Evolutionary conservation across 129 eudicot species (phyloP).

Genomic region (Ambrosia artemisiifolia): DNA sequence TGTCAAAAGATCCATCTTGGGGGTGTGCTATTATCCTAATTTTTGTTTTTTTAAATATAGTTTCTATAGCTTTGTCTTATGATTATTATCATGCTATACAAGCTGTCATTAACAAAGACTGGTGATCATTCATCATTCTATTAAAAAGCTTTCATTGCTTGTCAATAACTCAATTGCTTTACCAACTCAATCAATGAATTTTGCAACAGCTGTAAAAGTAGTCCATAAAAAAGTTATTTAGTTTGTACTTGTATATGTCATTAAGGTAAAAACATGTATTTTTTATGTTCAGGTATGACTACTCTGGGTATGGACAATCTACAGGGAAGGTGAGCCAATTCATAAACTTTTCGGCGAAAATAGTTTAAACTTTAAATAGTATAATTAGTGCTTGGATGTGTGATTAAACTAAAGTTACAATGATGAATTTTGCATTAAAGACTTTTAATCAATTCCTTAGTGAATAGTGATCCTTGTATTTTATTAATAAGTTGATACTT

Average conservation of each 20-base stretch:
- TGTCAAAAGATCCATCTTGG: no score
- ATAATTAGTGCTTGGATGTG: constrained; percentile 3
- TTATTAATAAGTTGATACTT: constrained; percentile 20
- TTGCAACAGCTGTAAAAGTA: not conserved
- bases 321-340: constrained; percentile 69
- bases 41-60: not conserved
- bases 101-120: not conserved
- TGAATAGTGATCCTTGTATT: constrained; percentile 1
- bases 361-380: constrained; percentile 11
- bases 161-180: not conserved
- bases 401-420: not conserved
- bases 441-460: not conserved
- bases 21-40: no score
- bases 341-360: constrained; percentile 8
- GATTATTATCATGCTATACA: not conserved
- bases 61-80: not conserved
- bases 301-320: constrained; percentile 92
- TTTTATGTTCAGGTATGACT: constrained; percentile 73
- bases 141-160: not conserved
- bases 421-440: not conserved
- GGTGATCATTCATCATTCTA: not conserved
- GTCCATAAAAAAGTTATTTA: not conserved
- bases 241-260: not conserved
- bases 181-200: not conserved
- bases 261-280: constrained; percentile 6